Evolutionary conservation across 192 early-diverging fungal species (phyloP), one percentile per base, ranked within the genome.

Genomic region (Backusella tarrabulga): DNA sequence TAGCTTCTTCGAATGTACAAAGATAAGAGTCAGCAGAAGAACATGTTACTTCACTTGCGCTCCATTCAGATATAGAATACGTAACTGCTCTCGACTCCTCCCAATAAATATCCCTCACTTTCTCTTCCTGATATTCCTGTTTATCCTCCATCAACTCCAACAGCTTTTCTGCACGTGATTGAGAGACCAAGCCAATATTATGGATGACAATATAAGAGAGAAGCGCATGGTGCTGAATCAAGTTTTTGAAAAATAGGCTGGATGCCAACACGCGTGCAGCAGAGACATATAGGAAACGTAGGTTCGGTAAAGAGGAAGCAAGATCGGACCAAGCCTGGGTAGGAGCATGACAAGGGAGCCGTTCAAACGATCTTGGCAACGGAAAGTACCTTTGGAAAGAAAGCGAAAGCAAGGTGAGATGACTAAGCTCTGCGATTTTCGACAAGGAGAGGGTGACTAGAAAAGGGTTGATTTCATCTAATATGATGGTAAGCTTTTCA

Each of bases 191-290:
- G 9, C 60, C 56, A 38, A 83, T 71, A 9, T 80, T 78, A 66
- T 83, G 81, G 9, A 83, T 73, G 60, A 83, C 74, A 29, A 83
- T 71, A 35, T 79, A 68, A 12, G 72, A 71, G 12, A 77, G 34
- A 15, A 32, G 34, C 0, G n/a, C 4, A 12, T 72, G 69, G 32
- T 69, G 32, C 3, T 44, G 17, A 29, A 82, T 68, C 23, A 82
- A 19, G 19, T 63, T 63, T 63, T 63, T 63, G 56, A 63, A 63
- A 63, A 63, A 63, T 14, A 12, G 1, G 12, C 56, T 63, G 23
- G 56, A 63, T 63, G 56, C 70, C 1, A 71, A 36, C 15, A 83
- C 14, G 34, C 67, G 52, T 17, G 41, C 50, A 0, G 81, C 75
- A 6, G 78, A 77, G 35, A 83, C 74, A 44, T 83, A 75, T 4